A percentile compares a stretch with the other conserved stretches of the same genome.
Conservation (phyloP, 225 moss, liverwort and hornwort species). For the Thuidium tamariscinum region DNA sequence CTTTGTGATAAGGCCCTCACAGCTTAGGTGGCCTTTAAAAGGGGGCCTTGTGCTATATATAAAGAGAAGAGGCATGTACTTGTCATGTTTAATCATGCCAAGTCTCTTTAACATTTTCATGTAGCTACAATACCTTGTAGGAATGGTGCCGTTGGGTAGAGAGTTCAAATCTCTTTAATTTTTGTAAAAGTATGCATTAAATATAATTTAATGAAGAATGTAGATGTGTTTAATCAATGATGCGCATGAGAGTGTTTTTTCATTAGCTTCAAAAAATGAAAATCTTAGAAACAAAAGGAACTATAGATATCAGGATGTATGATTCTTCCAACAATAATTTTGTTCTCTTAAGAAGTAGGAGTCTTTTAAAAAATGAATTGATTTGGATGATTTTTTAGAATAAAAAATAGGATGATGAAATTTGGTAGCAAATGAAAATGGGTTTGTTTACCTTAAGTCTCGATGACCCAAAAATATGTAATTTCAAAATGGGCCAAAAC, state of each 20-base stretch:
- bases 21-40: too few species aligned
- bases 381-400: background rate
- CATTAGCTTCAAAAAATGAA: background rate
- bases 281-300: rapidly evolving
- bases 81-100: background rate
- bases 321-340: too few species aligned
- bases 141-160: rapidly evolving
- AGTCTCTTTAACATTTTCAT: background rate
- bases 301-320: rapidly evolving
- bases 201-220: background rate
- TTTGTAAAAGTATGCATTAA: background rate
- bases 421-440: too few species aligned
- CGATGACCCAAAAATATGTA: too few species aligned
- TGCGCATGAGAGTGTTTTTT: background rate
- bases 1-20: too few species aligned
- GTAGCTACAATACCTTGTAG: background rate
- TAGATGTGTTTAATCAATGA: background rate
- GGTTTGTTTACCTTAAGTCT: too few species aligned
- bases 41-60: too few species aligned
- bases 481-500: too few species aligned
- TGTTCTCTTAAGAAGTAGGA: background rate
- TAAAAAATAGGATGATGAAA: background rate
- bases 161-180: rapidly evolving
- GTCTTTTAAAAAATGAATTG: background rate
- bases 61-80: background rate